These are phyloP conservation scores for Aspergillus homomorphus DNA, from an alignment of 495 filamentous ascomycete species.

Conservation along the genomic window DNA sequence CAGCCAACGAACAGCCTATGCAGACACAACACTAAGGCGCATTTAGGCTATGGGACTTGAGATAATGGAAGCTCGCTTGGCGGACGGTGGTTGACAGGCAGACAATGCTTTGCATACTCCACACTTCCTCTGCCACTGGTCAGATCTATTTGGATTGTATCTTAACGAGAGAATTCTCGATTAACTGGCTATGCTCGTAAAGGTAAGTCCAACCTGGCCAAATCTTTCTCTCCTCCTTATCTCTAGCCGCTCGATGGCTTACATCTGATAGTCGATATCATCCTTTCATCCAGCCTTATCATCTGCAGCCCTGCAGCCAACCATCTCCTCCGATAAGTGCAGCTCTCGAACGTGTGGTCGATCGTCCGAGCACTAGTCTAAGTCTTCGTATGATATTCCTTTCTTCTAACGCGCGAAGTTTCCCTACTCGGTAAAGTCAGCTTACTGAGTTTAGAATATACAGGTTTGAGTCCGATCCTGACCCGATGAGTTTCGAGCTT, in stretches of 20 bases:
- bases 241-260: neutral
- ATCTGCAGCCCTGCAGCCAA: slow-evolving; percentile 5
- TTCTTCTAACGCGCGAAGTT: slow-evolving; percentile 30
- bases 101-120: no score
- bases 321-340: slow-evolving; percentile 10
- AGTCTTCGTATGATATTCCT: slow-evolving; percentile 9
- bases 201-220: neutral
- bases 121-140: no score
- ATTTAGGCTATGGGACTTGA: neutral
- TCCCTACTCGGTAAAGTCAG: slow-evolving; percentile 28
- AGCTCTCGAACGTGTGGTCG: slow-evolving; percentile 2
- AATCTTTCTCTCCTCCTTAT: neutral
- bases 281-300: slow-evolving; percentile 5
- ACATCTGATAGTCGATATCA: neutral
- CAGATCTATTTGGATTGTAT: no score
- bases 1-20: neutral
- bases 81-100: no score
- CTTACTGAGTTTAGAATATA: slow-evolving; percentile 23
- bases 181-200: neutral
- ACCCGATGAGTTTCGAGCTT: neutral
- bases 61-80: no score
- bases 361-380: slow-evolving; percentile 1
- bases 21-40: neutral
- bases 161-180: neutral
- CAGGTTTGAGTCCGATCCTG: neutral